These are phyloP conservation scores for Phytophthora macrochlamydospora DNA, from an alignment of 352 stramenopile genomes.

Conservation along the genomic window DNA sequence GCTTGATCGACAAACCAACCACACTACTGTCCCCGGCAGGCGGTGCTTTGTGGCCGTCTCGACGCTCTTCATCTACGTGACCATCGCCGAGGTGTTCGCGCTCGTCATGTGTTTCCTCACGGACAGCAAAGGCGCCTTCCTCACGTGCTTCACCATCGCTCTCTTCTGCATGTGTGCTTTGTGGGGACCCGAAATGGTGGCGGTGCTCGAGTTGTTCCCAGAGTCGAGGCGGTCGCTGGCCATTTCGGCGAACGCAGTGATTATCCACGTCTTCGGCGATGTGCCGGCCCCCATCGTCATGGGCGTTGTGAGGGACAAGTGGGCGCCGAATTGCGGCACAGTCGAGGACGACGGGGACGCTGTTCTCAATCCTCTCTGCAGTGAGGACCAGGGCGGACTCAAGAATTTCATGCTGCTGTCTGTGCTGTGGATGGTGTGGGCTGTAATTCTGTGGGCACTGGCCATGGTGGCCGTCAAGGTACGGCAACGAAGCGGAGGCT, in stretches of 20 bases:
- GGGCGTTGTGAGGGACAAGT: slow-evolving; percentile 83
- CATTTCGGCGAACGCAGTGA: slow-evolving; percentile 81
- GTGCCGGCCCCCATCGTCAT: slow-evolving; percentile 89
- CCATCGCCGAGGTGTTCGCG: slow-evolving; percentile 46
- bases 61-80: slow-evolving; percentile 55
- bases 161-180: slow-evolving; percentile 62
- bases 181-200: slow-evolving; percentile 65
- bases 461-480: slow-evolving; percentile 34
- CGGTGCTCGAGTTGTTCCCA: slow-evolving; percentile 82
- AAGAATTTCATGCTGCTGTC: slow-evolving; percentile 60
- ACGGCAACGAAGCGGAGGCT: slow-evolving; percentile 31
- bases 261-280: slow-evolving; percentile 90
- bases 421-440: slow-evolving; percentile 66
- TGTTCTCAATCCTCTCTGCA: slow-evolving; percentile 54
- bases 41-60: slow-evolving; percentile 48
- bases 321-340: slow-evolving; percentile 76
- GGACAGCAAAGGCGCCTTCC: slow-evolving; percentile 45
- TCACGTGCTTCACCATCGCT: slow-evolving; percentile 55
- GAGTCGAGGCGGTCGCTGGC: slow-evolving; percentile 72
- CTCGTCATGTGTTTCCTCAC: slow-evolving; percentile 50
- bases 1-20: slow-evolving; percentile 47
- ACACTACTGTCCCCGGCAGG: slow-evolving; percentile 36
- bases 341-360: slow-evolving; percentile 49
- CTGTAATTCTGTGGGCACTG: slow-evolving; percentile 52
- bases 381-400: slow-evolving; percentile 49